A percentile compares a stretch with the other conserved stretches of the same genome.
phyloP scores from a whole-genome alignment of 2,329 filamentous ascomycete genomes.

The Fusarium sp. region DNA sequence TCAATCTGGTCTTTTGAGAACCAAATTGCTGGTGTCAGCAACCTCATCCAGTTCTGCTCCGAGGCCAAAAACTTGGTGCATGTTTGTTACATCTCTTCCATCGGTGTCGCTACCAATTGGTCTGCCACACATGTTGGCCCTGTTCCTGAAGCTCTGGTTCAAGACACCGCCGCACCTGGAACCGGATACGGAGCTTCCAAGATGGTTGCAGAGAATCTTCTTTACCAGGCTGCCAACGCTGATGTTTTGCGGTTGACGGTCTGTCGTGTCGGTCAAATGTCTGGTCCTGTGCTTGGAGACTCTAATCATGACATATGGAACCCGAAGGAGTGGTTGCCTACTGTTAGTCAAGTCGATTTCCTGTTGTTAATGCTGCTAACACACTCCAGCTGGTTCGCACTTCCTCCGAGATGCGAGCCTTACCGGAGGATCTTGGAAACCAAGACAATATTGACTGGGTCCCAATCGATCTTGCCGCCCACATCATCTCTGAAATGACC shows the following conservation, averaged over 20 bases:
- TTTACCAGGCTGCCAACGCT: background rate
- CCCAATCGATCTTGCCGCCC: background rate
- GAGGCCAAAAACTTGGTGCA: background rate
- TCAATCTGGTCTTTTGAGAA: background rate
- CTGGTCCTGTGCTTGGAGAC: background rate
- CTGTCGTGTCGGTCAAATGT: background rate
- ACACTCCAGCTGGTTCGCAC: background rate
- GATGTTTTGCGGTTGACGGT: background rate
- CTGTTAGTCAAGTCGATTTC: background rate
- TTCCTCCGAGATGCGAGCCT: background rate
- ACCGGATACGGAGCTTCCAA: background rate
- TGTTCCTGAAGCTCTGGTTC: background rate
- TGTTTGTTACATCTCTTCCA: background rate
- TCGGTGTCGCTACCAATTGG: background rate
- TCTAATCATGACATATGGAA: background rate
- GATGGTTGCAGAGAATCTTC: background rate
- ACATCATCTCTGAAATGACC: background rate
- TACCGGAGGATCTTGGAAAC: background rate
- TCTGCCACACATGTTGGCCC: background rate
- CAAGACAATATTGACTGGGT: background rate
- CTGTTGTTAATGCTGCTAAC: background rate
- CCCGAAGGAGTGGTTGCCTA: background rate
- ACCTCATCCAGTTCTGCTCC: background rate
- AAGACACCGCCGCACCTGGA: background rate
- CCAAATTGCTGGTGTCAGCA: background rate